Percentiles rank a stretch among this genome's conserved stretches.
Conservation (phyloP, 345 rosid genomes). For the Viola odorata region DNA sequence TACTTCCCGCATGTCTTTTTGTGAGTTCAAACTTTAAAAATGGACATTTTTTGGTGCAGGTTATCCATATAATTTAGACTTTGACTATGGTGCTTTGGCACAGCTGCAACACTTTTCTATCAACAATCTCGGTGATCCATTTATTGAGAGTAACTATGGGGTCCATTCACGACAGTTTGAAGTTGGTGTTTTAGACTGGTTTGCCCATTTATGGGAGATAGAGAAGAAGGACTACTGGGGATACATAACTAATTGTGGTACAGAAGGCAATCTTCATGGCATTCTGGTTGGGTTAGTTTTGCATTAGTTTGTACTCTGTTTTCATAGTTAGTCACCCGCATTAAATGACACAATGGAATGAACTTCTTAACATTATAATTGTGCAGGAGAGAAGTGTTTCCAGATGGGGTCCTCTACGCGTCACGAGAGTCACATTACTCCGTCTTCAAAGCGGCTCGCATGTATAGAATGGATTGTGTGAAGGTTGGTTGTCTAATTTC, state of each 20-base stretch:
- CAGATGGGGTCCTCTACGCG: constrained; percentile 88
- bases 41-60: constrained; percentile 39
- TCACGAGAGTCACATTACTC: constrained; percentile 87
- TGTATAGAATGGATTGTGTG: constrained; percentile 88
- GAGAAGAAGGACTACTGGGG: constrained; percentile 97
- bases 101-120: constrained; percentile 97
- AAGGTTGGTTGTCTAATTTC: constrained; percentile 66
- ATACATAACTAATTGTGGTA: constrained; percentile 94
- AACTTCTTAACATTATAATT: background rate
- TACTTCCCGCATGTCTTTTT: background rate
- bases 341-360: background rate
- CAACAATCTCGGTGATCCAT: constrained; percentile 96
- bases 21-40: background rate
- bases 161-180: constrained; percentile 97
- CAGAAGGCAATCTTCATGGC: constrained; percentile 99
- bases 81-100: constrained; percentile 87
- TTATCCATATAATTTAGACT: constrained; percentile 93
- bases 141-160: constrained; percentile 95
- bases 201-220: constrained; percentile 98
- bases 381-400: constrained; percentile 80
- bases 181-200: constrained; percentile 99
- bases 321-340: background rate
- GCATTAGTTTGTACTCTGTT: background rate
- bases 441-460: constrained; percentile 88
- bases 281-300: constrained; percentile 75